Evolutionary conservation across 192 early-diverging fungal genomes (phyloP), one percentile per base, ranked within the genome.

Genomic region (Coemansia sp.): DNA sequence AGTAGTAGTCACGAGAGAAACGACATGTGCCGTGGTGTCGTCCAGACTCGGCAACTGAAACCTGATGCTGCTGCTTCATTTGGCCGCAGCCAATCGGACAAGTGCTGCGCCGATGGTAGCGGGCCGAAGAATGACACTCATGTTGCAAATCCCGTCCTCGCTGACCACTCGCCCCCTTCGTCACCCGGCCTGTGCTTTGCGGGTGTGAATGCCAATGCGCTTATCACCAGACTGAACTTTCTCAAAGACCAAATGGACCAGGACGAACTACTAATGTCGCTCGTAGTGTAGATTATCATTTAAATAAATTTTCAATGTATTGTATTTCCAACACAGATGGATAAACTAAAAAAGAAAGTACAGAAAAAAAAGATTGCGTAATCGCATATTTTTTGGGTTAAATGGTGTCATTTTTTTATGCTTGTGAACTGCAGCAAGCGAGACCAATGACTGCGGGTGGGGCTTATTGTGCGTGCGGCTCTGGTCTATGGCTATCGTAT

Each of bases 161-260:
- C 18, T 60, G 57, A 60, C 57, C 16, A 40, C 57, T 78, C 72
- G 76, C 77, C 71, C 44, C 52, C 24, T 15, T 44, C 18, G 2
- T 38, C 67, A 33, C 61, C 57, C 12, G 57, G 57, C 57, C 57
- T 60, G 57, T 60, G 54, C 20, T 84, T 60, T 65, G 38, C 52
- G 13, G 82, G 82, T 34, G 74, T 84, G 20, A 84, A 84, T 59
- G 77, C 82, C 3, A 51, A 72, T 22, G 82, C 82, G 12, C 74
- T 84, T 61, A 72, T 69, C 46, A 77, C 75, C 27, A 66, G 82
- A 13, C 77, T 84, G 16, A 71, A 61, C 66, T 84, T 79, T 68
- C 59, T 84, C 7, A 79, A 84, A 59, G 67, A 76, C 6, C 74
- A 84, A 63, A 76, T 84, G 68, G 77, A 84, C 43, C 82, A 84